Conservation (phyloP, 345 rosid genomes). For the Citrus sp. region DNA sequence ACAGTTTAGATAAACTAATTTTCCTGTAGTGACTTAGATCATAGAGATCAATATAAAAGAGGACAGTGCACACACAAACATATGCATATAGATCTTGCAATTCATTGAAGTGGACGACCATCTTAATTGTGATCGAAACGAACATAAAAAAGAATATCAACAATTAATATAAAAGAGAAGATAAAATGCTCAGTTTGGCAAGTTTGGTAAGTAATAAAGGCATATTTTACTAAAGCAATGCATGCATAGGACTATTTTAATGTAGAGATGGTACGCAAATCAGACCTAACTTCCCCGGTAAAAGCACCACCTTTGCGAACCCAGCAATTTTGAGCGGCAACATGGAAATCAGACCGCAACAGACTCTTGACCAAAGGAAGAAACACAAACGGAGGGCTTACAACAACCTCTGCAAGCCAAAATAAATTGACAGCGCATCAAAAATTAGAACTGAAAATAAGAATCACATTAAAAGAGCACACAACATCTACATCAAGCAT, state of each 20-base stretch:
- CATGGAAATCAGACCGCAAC: slow-evolving; percentile 52
- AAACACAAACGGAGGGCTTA: slow-evolving; percentile 71
- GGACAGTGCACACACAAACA: not conserved
- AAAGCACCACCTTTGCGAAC: slow-evolving; percentile 70
- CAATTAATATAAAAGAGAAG: not conserved
- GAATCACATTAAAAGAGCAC: not conserved
- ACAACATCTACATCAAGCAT: not conserved
- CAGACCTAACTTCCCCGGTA: slow-evolving; percentile 69
- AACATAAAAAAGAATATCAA: not conserved
- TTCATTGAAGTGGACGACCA: not conserved
- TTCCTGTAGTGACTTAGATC: not conserved
- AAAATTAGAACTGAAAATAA: not conserved
- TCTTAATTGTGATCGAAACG: not conserved
- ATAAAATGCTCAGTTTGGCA: not conserved
- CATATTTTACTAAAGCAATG: not conserved
- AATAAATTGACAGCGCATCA: not conserved
- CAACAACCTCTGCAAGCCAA: slow-evolving; percentile 57
- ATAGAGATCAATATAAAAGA: not conserved
- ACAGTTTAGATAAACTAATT: not conserved
- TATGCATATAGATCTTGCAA: not conserved
- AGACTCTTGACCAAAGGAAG: slow-evolving; percentile 45
- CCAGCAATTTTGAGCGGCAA: slow-evolving; percentile 75
- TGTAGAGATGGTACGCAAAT: not conserved
- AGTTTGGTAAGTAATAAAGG: not conserved
- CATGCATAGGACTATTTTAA: not conserved